These are phyloP conservation scores for Aethionema arabicum DNA, from an alignment of 345 rosid genomes.

Conservation along the genomic window DNA sequence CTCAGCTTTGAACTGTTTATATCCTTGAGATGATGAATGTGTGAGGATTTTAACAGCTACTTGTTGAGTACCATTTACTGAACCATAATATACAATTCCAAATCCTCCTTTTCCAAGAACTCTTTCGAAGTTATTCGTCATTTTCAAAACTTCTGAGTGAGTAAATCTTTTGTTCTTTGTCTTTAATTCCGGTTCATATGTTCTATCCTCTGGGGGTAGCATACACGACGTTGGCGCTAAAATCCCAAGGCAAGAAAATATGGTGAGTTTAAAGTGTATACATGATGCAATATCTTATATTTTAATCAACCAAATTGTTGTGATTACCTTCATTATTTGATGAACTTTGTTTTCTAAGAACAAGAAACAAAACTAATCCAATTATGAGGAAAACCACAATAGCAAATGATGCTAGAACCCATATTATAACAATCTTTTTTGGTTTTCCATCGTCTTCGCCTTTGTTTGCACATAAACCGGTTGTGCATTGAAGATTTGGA, in stretches of 20 bases:
- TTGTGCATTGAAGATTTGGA: background rate
- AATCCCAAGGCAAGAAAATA: too few species aligned
- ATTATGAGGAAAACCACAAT: background rate
- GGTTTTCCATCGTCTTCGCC: background rate
- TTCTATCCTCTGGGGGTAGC: slow-evolving; percentile 6
- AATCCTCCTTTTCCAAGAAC: slow-evolving; percentile 56
- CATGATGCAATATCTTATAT: background rate
- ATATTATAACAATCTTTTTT: slow-evolving; percentile 15
- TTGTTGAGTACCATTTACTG: slow-evolving; percentile 18
- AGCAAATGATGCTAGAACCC: slow-evolving; percentile 26
- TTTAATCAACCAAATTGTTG: background rate
- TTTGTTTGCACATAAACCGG: background rate
- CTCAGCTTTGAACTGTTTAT: slow-evolving; percentile 38
- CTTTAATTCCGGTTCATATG: slow-evolving; percentile 1
- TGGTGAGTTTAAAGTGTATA: background rate
- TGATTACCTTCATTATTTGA: slow-evolving; percentile 10
- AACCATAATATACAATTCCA: slow-evolving; percentile 53
- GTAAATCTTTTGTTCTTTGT: slow-evolving; percentile 30
- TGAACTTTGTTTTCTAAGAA: background rate
- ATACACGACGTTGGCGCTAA: slow-evolving; percentile 25
- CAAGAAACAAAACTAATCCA: background rate
- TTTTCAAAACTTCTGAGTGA: slow-evolving; percentile 29
- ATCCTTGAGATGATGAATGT: slow-evolving; percentile 34
- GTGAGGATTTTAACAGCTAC: slow-evolving; percentile 42
- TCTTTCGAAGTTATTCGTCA: slow-evolving; percentile 45